A percentile compares a stretch with the other conserved stretches of the same genome.
Conservation (phyloP, 805 yeast genomes). For the Limtongia smithiae region DNA sequence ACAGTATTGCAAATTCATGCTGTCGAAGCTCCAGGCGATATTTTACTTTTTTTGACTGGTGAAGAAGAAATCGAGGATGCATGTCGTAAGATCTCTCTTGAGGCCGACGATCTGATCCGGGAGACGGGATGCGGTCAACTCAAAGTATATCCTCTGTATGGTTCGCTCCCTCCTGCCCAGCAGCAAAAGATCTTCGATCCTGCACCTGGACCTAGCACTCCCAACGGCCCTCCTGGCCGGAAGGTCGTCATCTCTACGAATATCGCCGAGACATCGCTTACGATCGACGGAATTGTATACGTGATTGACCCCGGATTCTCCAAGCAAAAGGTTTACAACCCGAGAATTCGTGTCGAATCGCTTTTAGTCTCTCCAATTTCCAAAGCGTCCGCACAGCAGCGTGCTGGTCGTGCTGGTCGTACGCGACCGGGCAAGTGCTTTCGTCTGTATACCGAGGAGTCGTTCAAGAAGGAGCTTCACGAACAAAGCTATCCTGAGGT, state of each 20-base stretch:
- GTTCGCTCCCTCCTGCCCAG: conserved; percentile 93
- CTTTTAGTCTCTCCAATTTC: conserved; percentile 92
- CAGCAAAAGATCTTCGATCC: conserved; percentile 92
- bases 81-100: conserved; percentile 79
- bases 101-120: conserved; percentile 81
- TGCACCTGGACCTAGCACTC: conserved; percentile 70
- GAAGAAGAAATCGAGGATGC: conserved; percentile 99
- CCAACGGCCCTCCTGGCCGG: conserved; percentile 88
- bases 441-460: conserved; percentile 93
- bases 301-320: conserved; percentile 98
- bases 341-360: conserved; percentile 92
- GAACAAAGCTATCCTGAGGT: conserved; percentile 97
- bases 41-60: conserved; percentile 83
- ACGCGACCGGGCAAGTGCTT: conserved; percentile 98
- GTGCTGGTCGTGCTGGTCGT: conserved; percentile 99
- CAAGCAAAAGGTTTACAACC: conserved; percentile 94
- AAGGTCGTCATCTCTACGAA: conserved; percentile 89
- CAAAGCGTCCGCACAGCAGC: conserved; percentile 94
- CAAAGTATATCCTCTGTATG: conserved; percentile 87
- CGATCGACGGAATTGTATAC: conserved; percentile 95
- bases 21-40: conserved; percentile 91
- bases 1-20: conserved; percentile 96
- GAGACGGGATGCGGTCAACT: conserved; percentile 90
- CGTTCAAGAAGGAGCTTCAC: conserved; percentile 86
- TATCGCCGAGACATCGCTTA: conserved; percentile 95